phyloP scores from a whole-genome alignment of 2,329 filamentous ascomycete genomes.

The Aspergillus sp. region DNA sequence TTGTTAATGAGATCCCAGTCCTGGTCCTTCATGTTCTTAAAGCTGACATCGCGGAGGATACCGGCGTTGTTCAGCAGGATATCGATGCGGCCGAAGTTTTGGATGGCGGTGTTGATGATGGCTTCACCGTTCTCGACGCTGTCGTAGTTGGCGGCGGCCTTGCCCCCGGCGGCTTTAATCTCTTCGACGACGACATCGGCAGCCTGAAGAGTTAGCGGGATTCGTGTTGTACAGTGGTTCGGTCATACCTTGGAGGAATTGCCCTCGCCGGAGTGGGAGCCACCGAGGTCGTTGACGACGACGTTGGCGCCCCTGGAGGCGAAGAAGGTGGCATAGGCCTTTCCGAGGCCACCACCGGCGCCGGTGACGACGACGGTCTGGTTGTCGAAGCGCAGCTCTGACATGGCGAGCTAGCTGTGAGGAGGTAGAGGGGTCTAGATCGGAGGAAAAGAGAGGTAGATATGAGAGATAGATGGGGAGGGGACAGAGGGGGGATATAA shows the following conservation, averaged over 20 bases:
- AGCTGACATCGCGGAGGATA: conserved; percentile 88
- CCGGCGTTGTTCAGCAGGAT: conserved; percentile 97
- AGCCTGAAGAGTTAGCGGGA: conserved; percentile 69
- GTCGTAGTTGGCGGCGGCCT: conserved; percentile 97
- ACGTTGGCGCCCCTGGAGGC: conserved; percentile 84
- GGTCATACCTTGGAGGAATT: conserved; percentile 64
- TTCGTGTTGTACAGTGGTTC: conserved; percentile 41
- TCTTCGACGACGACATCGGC: conserved; percentile 42
- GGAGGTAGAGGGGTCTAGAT: conserved; percentile 4
- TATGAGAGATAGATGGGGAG: conserved; percentile 1
- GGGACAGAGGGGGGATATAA: conserved; percentile 1
- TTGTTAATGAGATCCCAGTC: conserved; percentile 95
- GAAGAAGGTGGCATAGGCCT: conserved; percentile 81
- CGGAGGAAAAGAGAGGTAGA: conserved; percentile 6
- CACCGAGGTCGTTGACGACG: conserved; percentile 93
- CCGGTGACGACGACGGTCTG: conserved; percentile 85
- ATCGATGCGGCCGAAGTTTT: conserved; percentile 61
- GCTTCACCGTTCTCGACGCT: conserved; percentile 71
- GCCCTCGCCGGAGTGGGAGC: conserved; percentile 87
- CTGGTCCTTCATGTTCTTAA: conserved; percentile 96
- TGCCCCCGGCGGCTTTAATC: conserved; percentile 71
- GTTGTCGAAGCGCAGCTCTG: conserved; percentile 72
- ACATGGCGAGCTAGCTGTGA: conserved; percentile 38
- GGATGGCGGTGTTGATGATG: conserved; percentile 63
- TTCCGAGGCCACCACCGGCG: conserved; percentile 72